Evolutionary conservation across 2,329 filamentous ascomycete genomes (phyloP), one percentile per base, ranked within the genome.

Genomic region (Colletotrichum theobromicola): DNA sequence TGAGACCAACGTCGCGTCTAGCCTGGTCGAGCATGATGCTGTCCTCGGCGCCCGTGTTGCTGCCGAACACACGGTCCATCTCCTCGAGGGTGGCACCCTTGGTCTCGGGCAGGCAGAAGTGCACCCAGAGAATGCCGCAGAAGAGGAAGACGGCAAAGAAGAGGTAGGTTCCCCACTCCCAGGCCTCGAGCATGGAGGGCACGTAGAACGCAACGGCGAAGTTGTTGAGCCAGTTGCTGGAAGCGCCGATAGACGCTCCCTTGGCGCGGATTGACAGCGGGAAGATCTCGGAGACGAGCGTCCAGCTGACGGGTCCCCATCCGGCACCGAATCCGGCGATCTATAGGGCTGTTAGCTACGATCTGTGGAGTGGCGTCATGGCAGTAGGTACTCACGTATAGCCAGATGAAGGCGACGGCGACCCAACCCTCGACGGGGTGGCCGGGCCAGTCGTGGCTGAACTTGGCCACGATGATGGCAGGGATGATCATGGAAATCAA

Each of bases 101-200:
- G 4, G 90, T 91, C 78, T 91, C 89, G 1, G 89, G 89, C 4
- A 91, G 81, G 63, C 84, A 85, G 78, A 88, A 87, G 76, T 83
- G 89, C 9, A 88, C 84, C 79, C 88, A 91, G 7, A 87, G 78
- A 32, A 86, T 84, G 2, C 88, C 85, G 4, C 81, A 79, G 7
- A 87, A 81, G 35, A 89, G 88, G 60, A 89, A 85, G 0, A 83
- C 84, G 7, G 87, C 87, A 76, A 91, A 91, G 83, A 91, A 90
- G 75, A 90, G 88, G 78, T 90, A 91, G 0, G 88, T 88, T 18
- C 89, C 89, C 80, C 86, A 90, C n/a, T 83, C 77, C 75, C 84
- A 85, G 34, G 75, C 76, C 35, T 78, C 77, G 9, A 85, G 77
- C 83, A 86, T 89, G 12, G 84, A 81, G 4, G 85, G 85, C 0